These are phyloP conservation scores for Kuraishia floccosa DNA, from an alignment of 805 yeast genomes.

Conservation along the genomic window DNA sequence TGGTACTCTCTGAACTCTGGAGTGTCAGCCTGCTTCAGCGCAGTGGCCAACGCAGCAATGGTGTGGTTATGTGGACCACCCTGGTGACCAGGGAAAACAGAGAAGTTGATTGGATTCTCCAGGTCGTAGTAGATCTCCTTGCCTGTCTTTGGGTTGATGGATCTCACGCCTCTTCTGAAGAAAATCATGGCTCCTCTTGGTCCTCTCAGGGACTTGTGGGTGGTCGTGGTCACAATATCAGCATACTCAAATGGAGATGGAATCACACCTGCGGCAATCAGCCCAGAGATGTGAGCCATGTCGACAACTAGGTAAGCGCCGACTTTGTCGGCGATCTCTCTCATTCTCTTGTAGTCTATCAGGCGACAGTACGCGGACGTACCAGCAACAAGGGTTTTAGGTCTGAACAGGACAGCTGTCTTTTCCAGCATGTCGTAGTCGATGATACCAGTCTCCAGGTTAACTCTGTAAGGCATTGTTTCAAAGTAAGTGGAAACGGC, in stretches of 20 bases:
- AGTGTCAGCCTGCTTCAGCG: conserved; percentile 84
- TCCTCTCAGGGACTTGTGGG: conserved; percentile 97
- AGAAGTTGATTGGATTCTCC: conserved; percentile 92
- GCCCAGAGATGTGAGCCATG: conserved; percentile 98
- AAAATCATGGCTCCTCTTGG: conserved; percentile 99
- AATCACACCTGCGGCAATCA: conserved; percentile 90
- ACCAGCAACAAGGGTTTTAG: conserved; percentile 95
- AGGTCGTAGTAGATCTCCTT: conserved; percentile 84
- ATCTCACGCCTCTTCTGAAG: conserved; percentile 92
- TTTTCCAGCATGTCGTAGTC: conserved; percentile 93
- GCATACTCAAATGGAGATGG: conserved; percentile 96
- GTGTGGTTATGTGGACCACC: conserved; percentile 99
- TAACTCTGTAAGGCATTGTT: conserved; percentile 96
- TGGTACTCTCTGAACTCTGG: conserved; percentile 92
- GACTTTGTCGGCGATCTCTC: conserved; percentile 91
- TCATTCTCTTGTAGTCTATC: conserved; percentile 94
- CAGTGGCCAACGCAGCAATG: conserved; percentile 93
- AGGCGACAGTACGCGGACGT: conserved; percentile 96
- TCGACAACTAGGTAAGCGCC: conserved; percentile 95
- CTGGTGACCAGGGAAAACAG: conserved; percentile 99
- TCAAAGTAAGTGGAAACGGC: conserved; percentile 94
- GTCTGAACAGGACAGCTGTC: conserved; percentile 87
- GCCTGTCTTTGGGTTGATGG: conserved; percentile 79
- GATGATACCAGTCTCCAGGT: conserved; percentile 84
- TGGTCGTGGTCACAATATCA: conserved; percentile 96